Evolutionary conservation across 2,329 filamentous ascomycete species (phyloP), one percentile per base, ranked within the genome.

Genomic region (Cercospora zeina): DNA sequence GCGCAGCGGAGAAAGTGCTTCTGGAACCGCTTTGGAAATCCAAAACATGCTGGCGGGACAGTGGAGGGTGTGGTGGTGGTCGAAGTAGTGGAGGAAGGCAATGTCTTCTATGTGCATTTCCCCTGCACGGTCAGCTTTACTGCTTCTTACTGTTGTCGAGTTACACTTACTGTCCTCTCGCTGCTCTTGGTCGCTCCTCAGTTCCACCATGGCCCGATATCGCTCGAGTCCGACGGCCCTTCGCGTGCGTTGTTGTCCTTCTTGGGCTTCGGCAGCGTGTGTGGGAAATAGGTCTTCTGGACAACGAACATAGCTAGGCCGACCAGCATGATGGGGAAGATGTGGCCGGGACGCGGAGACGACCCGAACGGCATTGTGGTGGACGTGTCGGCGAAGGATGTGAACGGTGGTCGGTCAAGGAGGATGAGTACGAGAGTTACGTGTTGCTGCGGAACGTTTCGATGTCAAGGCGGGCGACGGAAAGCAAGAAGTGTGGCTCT

Each of bases 181-280:
- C 2, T 10, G 42, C 42, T 21, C 42, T 47, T 24, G 4, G 5
- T 19, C 19, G 7, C 42, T 49, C 6, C 14, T 49, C 42, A 49
- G 24, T 30, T 34, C n/a, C 16, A 53, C n/a, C n/a, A 16, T 11
- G 49, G 49, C 4, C 49, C 49, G 2, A 53, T 16, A 34, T 53
- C 49, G n/a, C 49, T 14, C 27, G 49, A 53, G 10, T 34, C 49
- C n/a, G 31, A 21, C 3, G 49, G 30, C 5, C 13, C 42, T 30
- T 49, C 49, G n/a, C n/a, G 30, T 16, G 11, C 8, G 7, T 34
- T 11, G 49, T 4, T 34, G 30, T 14, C 49, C 27, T 53, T 34
- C n/a, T 53, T 53, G 14, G 30, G 49, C 49, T 53, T 53, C 19
- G 30, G 49, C 13, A 49, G 21, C 49, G 30, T 53, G n/a, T 16